Percentiles rank a stretch among this genome's conserved stretches.
These are phyloP conservation scores for Fusarium udum DNA, from an alignment of 2,329 filamentous ascomycete genomes.

Conservation along the genomic window DNA sequence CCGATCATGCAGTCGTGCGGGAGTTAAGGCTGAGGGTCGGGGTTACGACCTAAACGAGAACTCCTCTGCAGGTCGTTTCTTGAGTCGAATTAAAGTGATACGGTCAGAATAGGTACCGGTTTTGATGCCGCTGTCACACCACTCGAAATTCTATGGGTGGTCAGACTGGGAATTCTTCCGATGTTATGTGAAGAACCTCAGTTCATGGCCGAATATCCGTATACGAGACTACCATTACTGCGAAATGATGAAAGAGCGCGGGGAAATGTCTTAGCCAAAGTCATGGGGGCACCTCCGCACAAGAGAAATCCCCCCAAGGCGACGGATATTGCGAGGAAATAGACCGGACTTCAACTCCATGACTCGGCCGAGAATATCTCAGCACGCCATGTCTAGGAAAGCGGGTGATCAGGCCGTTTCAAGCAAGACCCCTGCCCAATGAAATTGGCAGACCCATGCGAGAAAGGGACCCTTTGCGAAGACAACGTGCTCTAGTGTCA, in stretches of 20 bases:
- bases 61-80: background rate
- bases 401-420: background rate
- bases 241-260: background rate
- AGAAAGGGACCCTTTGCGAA: slow-evolving; percentile 14
- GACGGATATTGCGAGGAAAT: slow-evolving; percentile 26
- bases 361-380: slow-evolving; percentile 28
- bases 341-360: background rate
- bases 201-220: background rate
- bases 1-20: background rate
- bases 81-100: background rate
- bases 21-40: background rate
- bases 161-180: background rate
- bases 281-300: background rate
- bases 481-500: background rate
- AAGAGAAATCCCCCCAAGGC: slow-evolving; percentile 4
- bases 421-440: slow-evolving; percentile 11
- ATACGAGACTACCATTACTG: background rate
- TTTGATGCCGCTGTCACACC: background rate
- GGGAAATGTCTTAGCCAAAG: background rate
- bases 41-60: background rate
- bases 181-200: background rate
- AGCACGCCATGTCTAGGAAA: background rate
- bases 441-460: background rate
- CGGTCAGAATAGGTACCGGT: background rate
- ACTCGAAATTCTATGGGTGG: background rate